Base-by-base conservation (phyloP, 768 basidiomycete species). In the Russula griseocarnosa region DNA sequence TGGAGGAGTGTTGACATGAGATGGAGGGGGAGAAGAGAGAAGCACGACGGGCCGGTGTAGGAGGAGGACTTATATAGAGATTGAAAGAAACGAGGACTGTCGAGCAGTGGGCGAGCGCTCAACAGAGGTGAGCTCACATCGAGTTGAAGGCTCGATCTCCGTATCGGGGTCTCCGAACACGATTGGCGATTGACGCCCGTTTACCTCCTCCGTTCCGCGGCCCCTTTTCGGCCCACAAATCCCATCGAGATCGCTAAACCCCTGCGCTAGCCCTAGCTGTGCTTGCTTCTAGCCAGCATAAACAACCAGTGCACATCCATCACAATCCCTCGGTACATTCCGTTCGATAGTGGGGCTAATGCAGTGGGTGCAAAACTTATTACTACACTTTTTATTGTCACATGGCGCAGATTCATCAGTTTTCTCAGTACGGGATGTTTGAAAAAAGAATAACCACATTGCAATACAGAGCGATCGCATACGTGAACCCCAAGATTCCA, bases 61-160 rank as follows among this genome's bases (percentile, higher is more conserved):
- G 55, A 28, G 1, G 36, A 36, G 52, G 11, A 51, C 40, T 53
- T 57, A 65, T 65, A 67, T 60, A 56, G 16, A 51, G 38, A 46
- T 11, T 36, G 18, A 14, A 42, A n/a, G n/a, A 8, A 46, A 22
- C 44, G 44, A 46, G 50, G 26, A 30, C 5, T 30, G 28, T 30
- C 28, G 28, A 30, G 47, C 3, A 26, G 34, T 11, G 34, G 13
- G 34, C 11, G 28, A 32, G 18, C 28, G 4, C 20, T 8, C 11
- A 6, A 9, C 34, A 34, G 63, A 65, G 64, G 55, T 58, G 64
- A 65, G 64, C 55, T 65, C 64, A 38, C 30, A 3, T 34, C n/a
- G 2, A 14, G 10, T 3, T 3, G 4, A 16, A 34, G n/a, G n/a
- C n/a, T n/a, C n/a, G 56, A 58, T 58, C 56, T 65, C 64, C 64